These are phyloP conservation scores for Pseudogymnoascus sp. DNA, from an alignment of 2,329 filamentous ascomycete genomes.

Conservation along the genomic window DNA sequence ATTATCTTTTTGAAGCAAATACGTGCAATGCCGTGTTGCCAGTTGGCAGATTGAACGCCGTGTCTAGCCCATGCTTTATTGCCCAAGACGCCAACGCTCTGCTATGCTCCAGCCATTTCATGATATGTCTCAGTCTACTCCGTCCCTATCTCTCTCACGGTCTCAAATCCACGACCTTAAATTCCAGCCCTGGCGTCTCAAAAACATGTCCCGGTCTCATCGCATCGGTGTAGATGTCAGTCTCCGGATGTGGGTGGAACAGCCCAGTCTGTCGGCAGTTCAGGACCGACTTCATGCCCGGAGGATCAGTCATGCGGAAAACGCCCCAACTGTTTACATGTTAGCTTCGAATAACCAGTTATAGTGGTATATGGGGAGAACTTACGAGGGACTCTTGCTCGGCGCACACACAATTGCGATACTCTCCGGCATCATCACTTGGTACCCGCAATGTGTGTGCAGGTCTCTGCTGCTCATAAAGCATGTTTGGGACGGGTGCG, in stretches of 20 bases:
- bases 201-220: conserved; percentile 49
- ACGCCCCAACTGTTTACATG: conserved; percentile 63
- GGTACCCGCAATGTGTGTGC: conserved; percentile 90
- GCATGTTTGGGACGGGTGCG: conserved; percentile 91
- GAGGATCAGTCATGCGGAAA: conserved; percentile 88
- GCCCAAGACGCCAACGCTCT: conserved; percentile 14
- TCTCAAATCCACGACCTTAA: conserved; percentile 60
- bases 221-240: conserved; percentile 34
- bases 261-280: conserved; percentile 69
- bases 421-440: conserved; percentile 92
- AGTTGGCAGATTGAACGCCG: conserved; percentile 3
- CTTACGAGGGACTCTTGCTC: conserved; percentile 66
- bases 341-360: conserved; percentile 15
- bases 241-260: conserved; percentile 65
- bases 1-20: not conserved
- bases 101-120: conserved; percentile 8
- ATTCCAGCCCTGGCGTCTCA: conserved; percentile 48
- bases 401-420: conserved; percentile 96
- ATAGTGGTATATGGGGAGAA: conserved; percentile 18
- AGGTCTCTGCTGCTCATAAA: conserved; percentile 95
- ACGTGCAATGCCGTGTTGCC: not conserved
- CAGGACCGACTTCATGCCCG: conserved; percentile 78
- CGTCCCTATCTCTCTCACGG: conserved; percentile 11
- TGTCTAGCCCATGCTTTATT: not conserved
- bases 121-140: not conserved